phyloP scores from a whole-genome alignment of 192 early-diverging fungal genomes.

The Entomortierella chlamydospora region DNA sequence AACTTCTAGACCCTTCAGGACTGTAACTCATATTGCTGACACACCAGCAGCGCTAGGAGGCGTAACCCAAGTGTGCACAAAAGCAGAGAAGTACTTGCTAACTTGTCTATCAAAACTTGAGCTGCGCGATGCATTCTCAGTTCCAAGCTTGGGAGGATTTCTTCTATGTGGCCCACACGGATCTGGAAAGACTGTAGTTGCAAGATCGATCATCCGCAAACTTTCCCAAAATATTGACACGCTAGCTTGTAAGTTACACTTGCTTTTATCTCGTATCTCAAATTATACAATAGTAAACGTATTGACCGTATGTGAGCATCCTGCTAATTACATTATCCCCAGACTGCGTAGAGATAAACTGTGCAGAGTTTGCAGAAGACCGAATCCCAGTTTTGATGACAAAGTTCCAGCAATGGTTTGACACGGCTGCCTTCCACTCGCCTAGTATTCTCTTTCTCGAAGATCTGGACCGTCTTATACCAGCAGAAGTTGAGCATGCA shows the following conservation, averaged over 20 bases:
- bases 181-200: constrained; percentile 79
- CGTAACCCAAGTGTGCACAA: constrained; percentile 48
- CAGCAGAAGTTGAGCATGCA: constrained; percentile 78
- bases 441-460: constrained; percentile 83
- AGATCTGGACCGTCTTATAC: constrained; percentile 79
- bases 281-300: no score
- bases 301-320: no score
- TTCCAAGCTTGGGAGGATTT: constrained; percentile 63
- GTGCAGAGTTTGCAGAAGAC: constrained; percentile 69
- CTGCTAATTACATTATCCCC: no score
- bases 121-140: constrained; percentile 51
- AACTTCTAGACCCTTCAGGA: no score
- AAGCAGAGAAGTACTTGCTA: constrained; percentile 54
- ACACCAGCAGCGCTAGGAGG: constrained; percentile 56
- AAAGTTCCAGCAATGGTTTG: constrained; percentile 67
- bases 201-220: constrained; percentile 59
- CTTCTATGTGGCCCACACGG: constrained; percentile 79
- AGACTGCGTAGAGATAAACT: constrained; percentile 67
- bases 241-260: constrained; percentile 59
- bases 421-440: constrained; percentile 73
- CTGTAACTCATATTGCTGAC: constrained; percentile 30
- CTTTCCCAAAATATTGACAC: constrained; percentile 55
- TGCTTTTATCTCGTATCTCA: no score
- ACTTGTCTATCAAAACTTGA: constrained; percentile 56
- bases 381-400: constrained; percentile 70